Percentiles rank a stretch among this genome's conserved stretches.
These are phyloP conservation scores for Crucibulum laeve DNA, from an alignment of 768 basidiomycete species.

Conservation along the genomic window DNA sequence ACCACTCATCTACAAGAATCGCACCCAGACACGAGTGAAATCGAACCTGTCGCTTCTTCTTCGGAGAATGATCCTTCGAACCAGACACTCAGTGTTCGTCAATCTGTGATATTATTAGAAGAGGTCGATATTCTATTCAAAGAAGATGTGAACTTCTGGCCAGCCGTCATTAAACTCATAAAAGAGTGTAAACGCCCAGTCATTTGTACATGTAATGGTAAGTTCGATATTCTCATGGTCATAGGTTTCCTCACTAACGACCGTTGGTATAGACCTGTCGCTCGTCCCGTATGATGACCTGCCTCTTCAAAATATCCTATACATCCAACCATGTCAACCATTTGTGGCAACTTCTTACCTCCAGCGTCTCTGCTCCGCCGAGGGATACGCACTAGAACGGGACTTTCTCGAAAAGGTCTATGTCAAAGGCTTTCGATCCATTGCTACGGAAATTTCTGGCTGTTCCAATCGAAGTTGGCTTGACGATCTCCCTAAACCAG, in stretches of 20 bases:
- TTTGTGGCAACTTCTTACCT: slow-evolving; percentile 64
- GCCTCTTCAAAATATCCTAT: slow-evolving; percentile 69
- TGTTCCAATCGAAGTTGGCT: neutral
- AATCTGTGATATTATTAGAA: slow-evolving; percentile 89
- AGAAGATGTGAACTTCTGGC: slow-evolving; percentile 86
- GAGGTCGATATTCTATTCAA: slow-evolving; percentile 93
- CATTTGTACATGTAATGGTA: slow-evolving; percentile 94
- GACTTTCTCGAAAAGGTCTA: slow-evolving; percentile 43
- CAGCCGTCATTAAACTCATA: slow-evolving; percentile 76
- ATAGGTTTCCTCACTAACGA: slow-evolving; percentile 4
- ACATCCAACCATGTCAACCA: slow-evolving; percentile 57
- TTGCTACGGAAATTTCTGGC: neutral
- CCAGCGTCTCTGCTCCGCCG: slow-evolving; percentile 51
- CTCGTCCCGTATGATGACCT: slow-evolving; percentile 71
- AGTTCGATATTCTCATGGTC: slow-evolving; percentile 18
- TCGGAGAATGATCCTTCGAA: slow-evolving; percentile 6
- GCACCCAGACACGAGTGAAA: neutral
- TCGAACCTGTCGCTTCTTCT: slow-evolving; percentile 1
- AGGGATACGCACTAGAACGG: slow-evolving; percentile 45
- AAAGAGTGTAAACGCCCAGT: slow-evolving; percentile 83
- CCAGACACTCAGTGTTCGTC: slow-evolving; percentile 40
- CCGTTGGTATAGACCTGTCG: slow-evolving; percentile 50
- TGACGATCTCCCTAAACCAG: slow-evolving; percentile 6
- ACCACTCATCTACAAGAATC: neutral
- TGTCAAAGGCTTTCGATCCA: slow-evolving; percentile 10